These are phyloP conservation scores for Condylostoma magnum DNA, from an alignment of 169 alveolate genomes.

Conservation along the genomic window DNA sequence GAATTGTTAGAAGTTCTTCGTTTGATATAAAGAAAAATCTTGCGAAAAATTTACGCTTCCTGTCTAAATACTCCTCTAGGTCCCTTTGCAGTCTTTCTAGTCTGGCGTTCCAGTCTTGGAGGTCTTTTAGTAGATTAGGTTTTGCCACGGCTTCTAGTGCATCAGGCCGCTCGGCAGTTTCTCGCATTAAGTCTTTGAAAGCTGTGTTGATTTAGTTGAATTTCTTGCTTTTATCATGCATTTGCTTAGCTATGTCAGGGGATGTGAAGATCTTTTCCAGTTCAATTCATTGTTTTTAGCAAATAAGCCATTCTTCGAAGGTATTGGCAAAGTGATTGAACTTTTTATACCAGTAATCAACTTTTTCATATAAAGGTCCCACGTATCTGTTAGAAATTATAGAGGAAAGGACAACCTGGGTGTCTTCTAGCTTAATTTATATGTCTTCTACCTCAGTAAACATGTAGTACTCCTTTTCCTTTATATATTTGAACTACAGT, in stretches of 20 bases:
- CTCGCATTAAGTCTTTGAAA: slow-evolving; percentile 86
- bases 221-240: slow-evolving; percentile 86
- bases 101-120: slow-evolving; percentile 70
- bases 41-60: slow-evolving; percentile 88
- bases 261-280: slow-evolving; percentile 87
- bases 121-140: slow-evolving; percentile 55
- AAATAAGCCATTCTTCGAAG: slow-evolving; percentile 88
- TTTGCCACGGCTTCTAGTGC: slow-evolving; percentile 61
- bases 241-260: slow-evolving; percentile 87
- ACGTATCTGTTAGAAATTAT: slow-evolving; percentile 85
- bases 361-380: slow-evolving; percentile 83
- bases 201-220: slow-evolving; percentile 78
- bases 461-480: slow-evolving; percentile 75
- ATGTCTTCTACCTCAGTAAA: slow-evolving; percentile 88
- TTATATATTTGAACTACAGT: slow-evolving; percentile 67
- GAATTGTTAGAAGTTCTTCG: slow-evolving; percentile 84
- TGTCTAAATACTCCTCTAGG: slow-evolving; percentile 86
- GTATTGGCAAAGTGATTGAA: slow-evolving; percentile 79
- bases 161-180: slow-evolving; percentile 68
- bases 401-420: slow-evolving; percentile 85
- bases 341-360: slow-evolving; percentile 77
- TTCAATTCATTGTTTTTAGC: slow-evolving; percentile 91
- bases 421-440: slow-evolving; percentile 86
- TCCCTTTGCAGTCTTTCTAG: slow-evolving; percentile 89
- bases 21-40: slow-evolving; percentile 89